Evolutionary conservation across 2,329 filamentous ascomycete genomes (phyloP), one percentile per base, ranked within the genome.

Genomic region (Coniochaeta sp.): DNA sequence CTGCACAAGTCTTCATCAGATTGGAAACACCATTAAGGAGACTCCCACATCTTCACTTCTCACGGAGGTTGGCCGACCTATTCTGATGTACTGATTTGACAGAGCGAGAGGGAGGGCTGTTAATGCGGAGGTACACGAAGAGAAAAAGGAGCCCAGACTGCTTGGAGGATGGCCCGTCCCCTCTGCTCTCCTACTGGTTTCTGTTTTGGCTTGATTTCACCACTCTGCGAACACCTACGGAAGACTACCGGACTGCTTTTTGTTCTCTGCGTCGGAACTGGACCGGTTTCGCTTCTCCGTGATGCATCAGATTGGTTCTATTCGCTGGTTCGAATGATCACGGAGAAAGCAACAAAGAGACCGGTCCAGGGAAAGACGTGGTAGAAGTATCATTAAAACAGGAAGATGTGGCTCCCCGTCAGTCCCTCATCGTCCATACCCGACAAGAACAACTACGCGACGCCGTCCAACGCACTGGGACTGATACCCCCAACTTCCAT

Each of bases 31-130:
- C 69, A 70, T 70, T 70, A 66, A 73, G 73, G 72, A 72, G 72
- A 69, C n/a, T n/a, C n/a, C n/a, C n/a, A n/a, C n/a, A n/a, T n/a
- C n/a, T 75, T 72, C 73, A 70, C 73, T 77, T 75, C 73, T 75
- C 58, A 62, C 62, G 68, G n/a, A 75, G 71, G 72, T 76, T 76
- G 73, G 73, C 71, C 68, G 68, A 71, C 67, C 69, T 60, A 65
- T 69, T 72, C 66, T 71, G 69, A 71, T 70, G 69, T 69, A 63
- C 62, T 56, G 55, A 56, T 60, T n/a, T n/a, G 61, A 63, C 56
- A 67, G 67, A 57, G 61, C 67, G 67, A 67, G 69, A 65, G 68
- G 71, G 31, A 26, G 31, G 69, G 70, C 62, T 58, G n/a, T 65
- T 63, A 65, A 61, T 51, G 57, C 53, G 56, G 56, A 57, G 45